Percentiles rank a stretch among this genome's conserved stretches.
Conservation (phyloP, 129 eudicot genomes). For the Pseudognaphalium luteoalbum region DNA sequence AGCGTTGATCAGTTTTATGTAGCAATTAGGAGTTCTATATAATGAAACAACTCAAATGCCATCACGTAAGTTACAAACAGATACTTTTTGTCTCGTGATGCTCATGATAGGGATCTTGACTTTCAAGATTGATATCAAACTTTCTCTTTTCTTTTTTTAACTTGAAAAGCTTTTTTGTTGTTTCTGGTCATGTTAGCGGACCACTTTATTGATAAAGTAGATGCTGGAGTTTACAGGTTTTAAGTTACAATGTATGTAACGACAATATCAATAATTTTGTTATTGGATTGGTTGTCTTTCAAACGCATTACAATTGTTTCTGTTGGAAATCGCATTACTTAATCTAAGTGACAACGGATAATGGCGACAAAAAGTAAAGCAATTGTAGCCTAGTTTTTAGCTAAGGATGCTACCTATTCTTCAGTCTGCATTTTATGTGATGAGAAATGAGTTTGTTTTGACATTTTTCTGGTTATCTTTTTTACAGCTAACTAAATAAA, state of each 20-base stretch:
- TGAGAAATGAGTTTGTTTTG: no score
- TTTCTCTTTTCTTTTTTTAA: neutral
- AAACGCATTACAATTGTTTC: neutral
- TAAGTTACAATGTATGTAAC: slow-evolving; percentile 1
- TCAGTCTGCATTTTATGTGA: no score
- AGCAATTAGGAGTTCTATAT: neutral
- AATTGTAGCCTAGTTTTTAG: neutral
- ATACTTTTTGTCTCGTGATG: slow-evolving; percentile 2
- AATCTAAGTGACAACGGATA: neutral
- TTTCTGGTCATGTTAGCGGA: slow-evolving; percentile 1
- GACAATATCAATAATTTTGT: slow-evolving; percentile 15
- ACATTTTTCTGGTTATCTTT: no score
- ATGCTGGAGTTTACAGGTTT: slow-evolving; percentile 10
- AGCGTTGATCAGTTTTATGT: slow-evolving; percentile 47
- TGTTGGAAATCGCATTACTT: neutral
- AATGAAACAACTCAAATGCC: neutral
- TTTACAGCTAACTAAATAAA: no score
- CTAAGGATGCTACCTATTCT: no score
- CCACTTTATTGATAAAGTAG: neutral
- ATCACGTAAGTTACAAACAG: neutral
- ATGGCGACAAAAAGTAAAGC: neutral
- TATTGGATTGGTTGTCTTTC: neutral
- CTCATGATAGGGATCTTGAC: neutral
- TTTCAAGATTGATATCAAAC: neutral
- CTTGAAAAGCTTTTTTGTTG: slow-evolving; percentile 8